A percentile compares a stretch with the other conserved stretches of the same genome.
Conservation (phyloP, 441 rosid species). For the Corymbia citriodora region DNA sequence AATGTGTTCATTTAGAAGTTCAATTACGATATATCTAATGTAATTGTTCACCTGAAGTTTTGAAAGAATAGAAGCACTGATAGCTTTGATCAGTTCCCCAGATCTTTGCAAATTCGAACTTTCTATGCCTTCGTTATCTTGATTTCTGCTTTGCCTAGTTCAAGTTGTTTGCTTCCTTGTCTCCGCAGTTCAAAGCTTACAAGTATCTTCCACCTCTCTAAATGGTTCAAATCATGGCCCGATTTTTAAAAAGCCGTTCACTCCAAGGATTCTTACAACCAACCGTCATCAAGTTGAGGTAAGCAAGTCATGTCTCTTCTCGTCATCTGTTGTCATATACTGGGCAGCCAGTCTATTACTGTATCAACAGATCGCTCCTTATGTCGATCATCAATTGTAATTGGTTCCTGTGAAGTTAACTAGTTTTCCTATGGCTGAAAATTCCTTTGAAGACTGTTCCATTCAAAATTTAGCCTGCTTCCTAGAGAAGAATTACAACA, state of each 20-base stretch:
- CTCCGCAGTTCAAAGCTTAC: not conserved
- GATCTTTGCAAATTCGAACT: not conserved
- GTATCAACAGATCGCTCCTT: not conserved
- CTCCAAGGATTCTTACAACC: not conserved
- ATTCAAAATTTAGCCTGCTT: not conserved
- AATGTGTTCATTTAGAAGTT: not conserved
- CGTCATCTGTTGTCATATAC: not conserved
- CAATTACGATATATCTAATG: not conserved
- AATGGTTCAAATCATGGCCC: not conserved
- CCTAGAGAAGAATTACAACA: not conserved
- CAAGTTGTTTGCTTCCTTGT: not conserved
- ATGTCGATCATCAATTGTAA: not conserved
- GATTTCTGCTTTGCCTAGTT: not conserved
- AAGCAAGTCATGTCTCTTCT: not conserved
- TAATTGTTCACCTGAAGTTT: not conserved
- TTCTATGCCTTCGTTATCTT: not conserved
- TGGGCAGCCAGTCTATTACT: not conserved
- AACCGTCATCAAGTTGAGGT: not conserved
- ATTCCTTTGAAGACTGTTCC: not conserved
- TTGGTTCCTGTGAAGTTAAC: not conserved
- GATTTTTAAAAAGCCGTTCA: not conserved
- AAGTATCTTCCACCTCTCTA: not conserved
- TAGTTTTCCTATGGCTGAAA: not conserved
- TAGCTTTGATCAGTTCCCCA: rapidly evolving
- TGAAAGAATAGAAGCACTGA: not conserved